Conservation (phyloP, 2,329 filamentous ascomycete species). For the Pleoardoris graminearum region DNA sequence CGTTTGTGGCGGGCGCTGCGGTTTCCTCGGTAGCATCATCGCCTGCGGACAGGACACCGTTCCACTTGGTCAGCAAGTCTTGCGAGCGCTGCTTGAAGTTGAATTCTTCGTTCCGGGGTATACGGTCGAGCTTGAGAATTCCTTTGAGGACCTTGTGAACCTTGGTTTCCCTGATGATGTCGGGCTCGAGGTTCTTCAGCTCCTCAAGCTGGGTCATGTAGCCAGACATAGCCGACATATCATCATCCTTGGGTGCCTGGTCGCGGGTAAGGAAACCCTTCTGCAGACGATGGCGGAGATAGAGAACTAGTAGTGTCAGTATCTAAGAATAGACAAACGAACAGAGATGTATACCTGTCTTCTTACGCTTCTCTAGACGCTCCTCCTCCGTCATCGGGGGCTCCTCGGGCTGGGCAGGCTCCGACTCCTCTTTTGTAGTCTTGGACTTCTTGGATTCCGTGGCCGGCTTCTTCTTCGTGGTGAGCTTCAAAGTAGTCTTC, state of each 20-base stretch:
- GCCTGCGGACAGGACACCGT: conserved; percentile 64
- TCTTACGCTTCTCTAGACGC: conserved; percentile 60
- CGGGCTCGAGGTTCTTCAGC: conserved; percentile 78
- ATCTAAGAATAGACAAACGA: background rate
- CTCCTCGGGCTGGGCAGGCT: conserved; percentile 56
- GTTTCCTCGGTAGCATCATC: conserved; percentile 31
- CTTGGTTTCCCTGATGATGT: conserved; percentile 88
- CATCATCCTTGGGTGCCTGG: conserved; percentile 80
- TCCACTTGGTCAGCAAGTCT: conserved; percentile 84
- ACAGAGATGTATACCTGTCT: conserved; percentile 50
- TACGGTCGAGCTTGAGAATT: conserved; percentile 82
- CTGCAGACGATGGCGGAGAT: conserved; percentile 90
- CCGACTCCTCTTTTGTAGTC: conserved; percentile 58
- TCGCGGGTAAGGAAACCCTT: conserved; percentile 89
- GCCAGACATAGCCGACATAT: conserved; percentile 78
- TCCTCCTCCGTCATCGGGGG: conserved; percentile 60
- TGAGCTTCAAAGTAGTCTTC: conserved; percentile 54
- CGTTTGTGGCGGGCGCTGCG: conserved; percentile 36
- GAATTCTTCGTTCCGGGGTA: conserved; percentile 81
- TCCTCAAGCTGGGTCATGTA: conserved; percentile 80
- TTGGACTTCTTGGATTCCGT: conserved; percentile 57
- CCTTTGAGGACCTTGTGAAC: conserved; percentile 98
- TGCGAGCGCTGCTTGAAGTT: conserved; percentile 85
- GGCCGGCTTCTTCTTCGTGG: conserved; percentile 41
- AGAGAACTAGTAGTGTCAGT: conserved; percentile 66